phyloP scores from a whole-genome alignment of 1,284 basidiomycete species.

The Puccinia coronata region DNA sequence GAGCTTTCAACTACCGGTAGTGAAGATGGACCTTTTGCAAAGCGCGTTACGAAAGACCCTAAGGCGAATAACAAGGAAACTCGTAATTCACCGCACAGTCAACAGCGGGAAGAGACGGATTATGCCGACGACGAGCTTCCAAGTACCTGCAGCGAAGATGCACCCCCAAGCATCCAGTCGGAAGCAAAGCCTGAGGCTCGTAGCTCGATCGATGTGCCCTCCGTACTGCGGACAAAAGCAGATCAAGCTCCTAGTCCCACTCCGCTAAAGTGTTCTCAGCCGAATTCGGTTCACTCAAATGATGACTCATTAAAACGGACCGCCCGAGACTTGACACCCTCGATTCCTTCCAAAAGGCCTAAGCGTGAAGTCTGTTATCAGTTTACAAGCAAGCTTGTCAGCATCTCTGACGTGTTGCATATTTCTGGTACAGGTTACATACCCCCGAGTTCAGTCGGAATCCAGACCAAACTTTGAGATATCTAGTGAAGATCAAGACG shows the following conservation, averaged over 20 bases:
- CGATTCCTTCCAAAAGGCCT: neutral
- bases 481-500: constrained; percentile 34
- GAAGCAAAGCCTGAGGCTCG: neutral
- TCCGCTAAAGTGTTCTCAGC: neutral
- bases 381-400: neutral
- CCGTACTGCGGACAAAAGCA: neutral
- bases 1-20: too few relatives aligned
- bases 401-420: neutral
- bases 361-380: neutral
- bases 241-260: neutral
- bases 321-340: neutral
- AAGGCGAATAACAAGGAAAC: too few relatives aligned
- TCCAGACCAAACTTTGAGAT: constrained; percentile 36
- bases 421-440: constrained; percentile 2
- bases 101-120: neutral
- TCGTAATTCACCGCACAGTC: too few relatives aligned
- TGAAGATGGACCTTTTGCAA: too few relatives aligned
- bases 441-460: constrained; percentile 34
- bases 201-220: neutral
- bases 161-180: neutral
- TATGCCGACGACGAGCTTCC: neutral
- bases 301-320: neutral
- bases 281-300: neutral
- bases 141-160: neutral
- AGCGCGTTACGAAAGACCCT: too few relatives aligned